Evolutionary conservation across 1,139 yeast genomes (phyloP).

Genomic region (Wickerhamomyces sp.): DNA sequence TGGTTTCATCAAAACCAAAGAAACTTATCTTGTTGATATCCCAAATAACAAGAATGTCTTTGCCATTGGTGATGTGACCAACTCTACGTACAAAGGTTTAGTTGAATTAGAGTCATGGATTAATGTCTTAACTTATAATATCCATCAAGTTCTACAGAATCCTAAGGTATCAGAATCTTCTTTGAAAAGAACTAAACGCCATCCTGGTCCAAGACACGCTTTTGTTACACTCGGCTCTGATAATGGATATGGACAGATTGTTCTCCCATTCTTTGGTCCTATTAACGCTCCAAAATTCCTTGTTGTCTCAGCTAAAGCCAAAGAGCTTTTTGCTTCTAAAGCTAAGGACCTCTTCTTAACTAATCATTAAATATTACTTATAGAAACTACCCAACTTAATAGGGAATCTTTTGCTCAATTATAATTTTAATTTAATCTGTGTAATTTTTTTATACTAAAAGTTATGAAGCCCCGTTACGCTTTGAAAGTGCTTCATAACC

Average conservation of each 20-base stretch:
- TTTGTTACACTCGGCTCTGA: slow-evolving; percentile 9
- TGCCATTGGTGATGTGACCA: slow-evolving; percentile 27
- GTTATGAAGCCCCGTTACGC: too few relatives aligned
- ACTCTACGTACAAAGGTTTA: slow-evolving; percentile 18
- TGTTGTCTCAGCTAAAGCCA: slow-evolving; percentile 12
- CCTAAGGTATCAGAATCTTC: not conserved
- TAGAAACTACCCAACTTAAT: too few relatives aligned
- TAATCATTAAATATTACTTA: too few relatives aligned
- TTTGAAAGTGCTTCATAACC: too few relatives aligned
- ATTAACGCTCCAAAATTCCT: slow-evolving; percentile 12
- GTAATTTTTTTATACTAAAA: too few relatives aligned
- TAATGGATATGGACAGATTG: slow-evolving; percentile 20
- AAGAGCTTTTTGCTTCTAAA: slow-evolving; percentile 6
- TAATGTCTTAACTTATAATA: slow-evolving; percentile 10
- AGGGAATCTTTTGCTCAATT: too few relatives aligned
- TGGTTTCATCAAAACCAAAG: slow-evolving; percentile 22
- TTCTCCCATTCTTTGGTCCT: slow-evolving; percentile 16
- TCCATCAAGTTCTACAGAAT: slow-evolving; percentile 1
- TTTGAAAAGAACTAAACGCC: not conserved
- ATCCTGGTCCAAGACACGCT: not conserved
- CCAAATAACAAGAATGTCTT: slow-evolving; percentile 20
- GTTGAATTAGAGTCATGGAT: slow-evolving; percentile 10
- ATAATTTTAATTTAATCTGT: too few relatives aligned
- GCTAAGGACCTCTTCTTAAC: not conserved
- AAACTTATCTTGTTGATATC: slow-evolving; percentile 19